These are phyloP conservation scores for Murraya koenigii DNA, from an alignment of 345 rosid species.

Conservation along the genomic window DNA sequence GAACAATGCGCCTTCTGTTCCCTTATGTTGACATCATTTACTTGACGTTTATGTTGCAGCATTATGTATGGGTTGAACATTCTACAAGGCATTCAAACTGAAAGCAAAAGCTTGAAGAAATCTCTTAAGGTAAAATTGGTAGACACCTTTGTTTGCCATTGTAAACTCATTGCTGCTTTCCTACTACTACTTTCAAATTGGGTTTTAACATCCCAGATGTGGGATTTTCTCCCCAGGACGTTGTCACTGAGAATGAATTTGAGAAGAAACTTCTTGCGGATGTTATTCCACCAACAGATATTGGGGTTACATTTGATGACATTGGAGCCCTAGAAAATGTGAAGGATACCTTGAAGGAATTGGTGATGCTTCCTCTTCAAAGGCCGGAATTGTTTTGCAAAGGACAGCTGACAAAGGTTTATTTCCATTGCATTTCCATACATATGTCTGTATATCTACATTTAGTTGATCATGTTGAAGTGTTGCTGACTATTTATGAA, in stretches of 20 bases:
- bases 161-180: background rate
- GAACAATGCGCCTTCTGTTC: background rate
- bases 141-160: background rate
- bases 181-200: background rate
- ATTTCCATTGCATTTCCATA: background rate
- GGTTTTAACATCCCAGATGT: background rate
- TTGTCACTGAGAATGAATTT: constrained; percentile 94
- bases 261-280: constrained; percentile 96
- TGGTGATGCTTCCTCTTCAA: constrained; percentile 99
- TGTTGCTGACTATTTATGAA: background rate
- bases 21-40: background rate
- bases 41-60: constrained; percentile 28
- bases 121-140: constrained; percentile 44
- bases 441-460: background rate
- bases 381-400: constrained; percentile 97
- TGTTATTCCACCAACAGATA: constrained; percentile 95
- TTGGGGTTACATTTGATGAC: constrained; percentile 95
- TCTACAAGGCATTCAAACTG: constrained; percentile 53
- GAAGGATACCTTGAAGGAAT: constrained; percentile 95
- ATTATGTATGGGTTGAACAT: constrained; percentile 47
- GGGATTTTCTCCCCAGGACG: constrained; percentile 55
- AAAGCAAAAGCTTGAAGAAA: constrained; percentile 53
- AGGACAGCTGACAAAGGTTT: constrained; percentile 96
- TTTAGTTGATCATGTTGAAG: background rate
- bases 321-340: constrained; percentile 97